Evolutionary conservation across 495 filamentous ascomycete species (phyloP).

Genomic region (Cladorrhinum samala): DNA sequence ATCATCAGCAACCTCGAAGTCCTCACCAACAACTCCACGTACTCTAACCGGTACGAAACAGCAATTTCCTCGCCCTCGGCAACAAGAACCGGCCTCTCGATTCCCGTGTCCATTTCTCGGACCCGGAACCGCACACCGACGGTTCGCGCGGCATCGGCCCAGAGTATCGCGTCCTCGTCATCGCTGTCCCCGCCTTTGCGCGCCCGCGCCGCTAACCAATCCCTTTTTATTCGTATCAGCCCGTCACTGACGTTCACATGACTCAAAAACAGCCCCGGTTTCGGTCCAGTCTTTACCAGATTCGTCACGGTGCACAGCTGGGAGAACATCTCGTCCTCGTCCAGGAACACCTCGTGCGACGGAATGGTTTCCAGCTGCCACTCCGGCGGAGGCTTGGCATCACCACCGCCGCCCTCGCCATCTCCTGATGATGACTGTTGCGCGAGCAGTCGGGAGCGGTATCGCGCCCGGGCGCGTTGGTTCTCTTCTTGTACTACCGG

Average conservation of each 20-base stretch:
- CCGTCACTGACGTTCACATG: slow-evolving; percentile 58
- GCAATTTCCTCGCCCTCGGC: slow-evolving; percentile 49
- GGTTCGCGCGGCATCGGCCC: slow-evolving; percentile 49
- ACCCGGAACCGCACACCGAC: slow-evolving; percentile 57
- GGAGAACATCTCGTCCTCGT: slow-evolving; percentile 61
- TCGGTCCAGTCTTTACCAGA: slow-evolving; percentile 59
- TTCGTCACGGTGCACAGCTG: slow-evolving; percentile 64
- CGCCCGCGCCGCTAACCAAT: slow-evolving; percentile 63
- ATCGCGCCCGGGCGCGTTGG: slow-evolving; percentile 24
- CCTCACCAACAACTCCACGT: slow-evolving; percentile 59
- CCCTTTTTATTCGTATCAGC: slow-evolving; percentile 58
- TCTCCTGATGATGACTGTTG: neutral
- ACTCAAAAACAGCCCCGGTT: slow-evolving; percentile 51
- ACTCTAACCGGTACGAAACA: slow-evolving; percentile 55
- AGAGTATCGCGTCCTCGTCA: slow-evolving; percentile 38
- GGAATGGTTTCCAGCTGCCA: slow-evolving; percentile 32
- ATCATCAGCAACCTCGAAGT: slow-evolving; percentile 52
- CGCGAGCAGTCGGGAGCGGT: slow-evolving; percentile 20
- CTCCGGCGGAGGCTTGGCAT: slow-evolving; percentile 1
- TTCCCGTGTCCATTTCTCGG: slow-evolving; percentile 22
- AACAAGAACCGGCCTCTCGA: slow-evolving; percentile 39
- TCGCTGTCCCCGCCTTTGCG: too few species aligned
- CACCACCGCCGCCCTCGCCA: slow-evolving; percentile 11
- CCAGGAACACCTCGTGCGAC: slow-evolving; percentile 56
- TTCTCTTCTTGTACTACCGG: slow-evolving; percentile 48